Evolutionary conservation across 495 filamentous ascomycete genomes (phyloP).

Genomic region (Aspergillus homomorphus): DNA sequence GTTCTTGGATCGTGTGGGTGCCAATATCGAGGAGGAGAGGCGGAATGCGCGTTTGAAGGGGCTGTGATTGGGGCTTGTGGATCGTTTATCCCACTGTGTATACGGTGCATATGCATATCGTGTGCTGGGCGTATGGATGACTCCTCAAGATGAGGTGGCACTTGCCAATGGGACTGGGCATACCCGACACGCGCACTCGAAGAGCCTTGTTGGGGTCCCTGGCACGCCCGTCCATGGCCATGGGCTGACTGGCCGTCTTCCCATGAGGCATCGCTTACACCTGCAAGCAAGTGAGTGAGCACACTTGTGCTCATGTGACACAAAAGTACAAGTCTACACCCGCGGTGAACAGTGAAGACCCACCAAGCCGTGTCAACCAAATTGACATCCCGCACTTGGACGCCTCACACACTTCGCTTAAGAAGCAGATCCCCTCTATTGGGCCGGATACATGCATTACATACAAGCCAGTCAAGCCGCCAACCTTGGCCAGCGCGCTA

Average conservation of each 20-base stretch:
- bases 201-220: not conserved
- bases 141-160: not conserved
- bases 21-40: slow-evolving; percentile 71
- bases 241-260: not conserved
- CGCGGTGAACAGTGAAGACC: not conserved
- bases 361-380: not conserved
- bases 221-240: not conserved
- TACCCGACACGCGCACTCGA: not conserved
- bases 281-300: not conserved
- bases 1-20: slow-evolving; percentile 81
- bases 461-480: not conserved
- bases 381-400: not conserved
- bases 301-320: not conserved
- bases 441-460: not conserved
- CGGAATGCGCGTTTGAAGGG: slow-evolving; percentile 59
- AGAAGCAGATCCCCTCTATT: not conserved
- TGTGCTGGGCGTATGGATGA: too few relatives aligned
- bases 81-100: too few relatives aligned
- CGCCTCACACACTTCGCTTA: not conserved
- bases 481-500: not conserved
- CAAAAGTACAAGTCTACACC: not conserved
- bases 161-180: not conserved
- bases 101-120: too few relatives aligned
- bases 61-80: slow-evolving; percentile 26
- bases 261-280: not conserved